These are phyloP conservation scores for Thraustochytrium sp. DNA, from an alignment of 352 stramenopile species.

Conservation along the genomic window DNA sequence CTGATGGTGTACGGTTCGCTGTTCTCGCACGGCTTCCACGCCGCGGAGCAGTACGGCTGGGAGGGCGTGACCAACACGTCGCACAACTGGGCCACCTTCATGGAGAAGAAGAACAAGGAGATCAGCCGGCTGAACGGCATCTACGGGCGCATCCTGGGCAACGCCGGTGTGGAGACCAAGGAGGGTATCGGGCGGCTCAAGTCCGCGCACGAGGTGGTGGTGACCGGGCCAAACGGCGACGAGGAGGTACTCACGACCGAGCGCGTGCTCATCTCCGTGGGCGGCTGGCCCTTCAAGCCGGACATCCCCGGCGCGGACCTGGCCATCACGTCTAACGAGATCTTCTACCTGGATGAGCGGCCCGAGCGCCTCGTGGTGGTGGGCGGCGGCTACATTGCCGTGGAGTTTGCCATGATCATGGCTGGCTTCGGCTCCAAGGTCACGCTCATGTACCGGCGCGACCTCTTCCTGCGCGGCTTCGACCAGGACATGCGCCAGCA, in stretches of 20 bases:
- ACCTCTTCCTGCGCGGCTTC: slow-evolving; percentile 76
- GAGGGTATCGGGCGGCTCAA: slow-evolving; percentile 79
- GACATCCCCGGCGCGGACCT: slow-evolving; percentile 78
- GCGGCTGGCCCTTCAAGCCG: slow-evolving; percentile 76
- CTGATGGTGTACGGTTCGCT: slow-evolving; percentile 88
- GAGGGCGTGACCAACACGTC: slow-evolving; percentile 46
- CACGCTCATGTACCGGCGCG: slow-evolving; percentile 74
- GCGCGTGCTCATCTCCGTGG: slow-evolving; percentile 88
- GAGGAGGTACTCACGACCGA: slow-evolving; percentile 59
- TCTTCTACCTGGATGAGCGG: slow-evolving; percentile 87
- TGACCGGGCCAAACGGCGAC: slow-evolving; percentile 56
- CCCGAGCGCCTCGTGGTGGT: slow-evolving; percentile 89
- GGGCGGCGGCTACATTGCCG: slow-evolving; percentile 95
- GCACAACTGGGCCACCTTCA: slow-evolving; percentile 85
- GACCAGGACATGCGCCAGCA: slow-evolving; percentile 71
- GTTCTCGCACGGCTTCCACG: slow-evolving; percentile 68
- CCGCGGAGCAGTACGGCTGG: slow-evolving; percentile 66
- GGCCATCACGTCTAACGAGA: slow-evolving; percentile 88
- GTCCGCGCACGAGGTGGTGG: slow-evolving; percentile 67
- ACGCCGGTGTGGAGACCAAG: slow-evolving; percentile 76
- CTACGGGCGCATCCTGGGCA: slow-evolving; percentile 85
- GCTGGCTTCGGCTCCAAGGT: slow-evolving; percentile 81
- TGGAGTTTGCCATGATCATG: slow-evolving; percentile 93
- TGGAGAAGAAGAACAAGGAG: slow-evolving; percentile 85
- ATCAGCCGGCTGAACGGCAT: slow-evolving; percentile 91